Percentiles rank a stretch among this genome's conserved stretches.
These are phyloP conservation scores for Ceratocystis eucalypticola DNA, from an alignment of 2,329 filamentous ascomycete genomes.

Conservation along the genomic window DNA sequence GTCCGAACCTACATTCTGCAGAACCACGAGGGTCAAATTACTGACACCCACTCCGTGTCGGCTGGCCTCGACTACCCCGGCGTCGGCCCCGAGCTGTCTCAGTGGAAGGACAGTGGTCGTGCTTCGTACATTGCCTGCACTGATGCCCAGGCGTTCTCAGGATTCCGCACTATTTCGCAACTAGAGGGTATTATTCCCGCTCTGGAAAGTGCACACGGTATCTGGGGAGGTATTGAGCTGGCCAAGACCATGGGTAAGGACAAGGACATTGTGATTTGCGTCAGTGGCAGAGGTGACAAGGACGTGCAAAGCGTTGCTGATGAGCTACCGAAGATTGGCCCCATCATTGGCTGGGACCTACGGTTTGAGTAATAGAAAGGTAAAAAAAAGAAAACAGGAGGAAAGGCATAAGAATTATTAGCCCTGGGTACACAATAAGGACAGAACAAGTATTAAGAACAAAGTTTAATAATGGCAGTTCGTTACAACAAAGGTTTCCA, in stretches of 20 bases:
- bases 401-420: background rate
- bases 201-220: constrained; percentile 82
- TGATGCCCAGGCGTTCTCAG: constrained; percentile 76
- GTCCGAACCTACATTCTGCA: constrained; percentile 94
- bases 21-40: constrained; percentile 82
- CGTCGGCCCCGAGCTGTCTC: constrained; percentile 80
- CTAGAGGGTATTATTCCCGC: constrained; percentile 95
- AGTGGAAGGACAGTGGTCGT: constrained; percentile 81
- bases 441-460: background rate
- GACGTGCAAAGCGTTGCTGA: constrained; percentile 97
- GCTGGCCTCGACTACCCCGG: constrained; percentile 95
- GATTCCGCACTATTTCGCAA: constrained; percentile 73
- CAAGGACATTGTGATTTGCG: constrained; percentile 82
- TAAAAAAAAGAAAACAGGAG: background rate
- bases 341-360: constrained; percentile 66
- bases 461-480: background rate
- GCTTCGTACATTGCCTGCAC: constrained; percentile 86
- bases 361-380: constrained; percentile 36
- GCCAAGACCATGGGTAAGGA: constrained; percentile 85
- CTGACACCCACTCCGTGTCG: constrained; percentile 89
- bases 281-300: constrained; percentile 91
- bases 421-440: background rate
- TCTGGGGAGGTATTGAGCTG: constrained; percentile 77
- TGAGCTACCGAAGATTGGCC: constrained; percentile 75
- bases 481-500: background rate